Evolutionary conservation across 306 rosid genomes (phyloP).

Genomic region (Myrica gale): DNA sequence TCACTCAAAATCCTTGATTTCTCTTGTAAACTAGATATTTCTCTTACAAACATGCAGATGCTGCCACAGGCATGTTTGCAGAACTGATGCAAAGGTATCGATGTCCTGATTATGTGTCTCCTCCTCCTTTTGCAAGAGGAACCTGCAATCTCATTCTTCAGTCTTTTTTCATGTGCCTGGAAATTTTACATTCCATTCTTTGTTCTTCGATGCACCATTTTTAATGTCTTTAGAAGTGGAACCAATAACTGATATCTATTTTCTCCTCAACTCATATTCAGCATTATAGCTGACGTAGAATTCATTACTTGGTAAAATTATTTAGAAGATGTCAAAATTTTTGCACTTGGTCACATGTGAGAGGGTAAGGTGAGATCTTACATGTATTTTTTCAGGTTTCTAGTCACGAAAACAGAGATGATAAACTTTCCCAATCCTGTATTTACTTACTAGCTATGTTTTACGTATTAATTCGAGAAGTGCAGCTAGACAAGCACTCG

Average conservation of each 20-base stretch:
- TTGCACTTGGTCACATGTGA: not conserved
- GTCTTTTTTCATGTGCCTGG: not conserved
- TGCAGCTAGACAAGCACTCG: not conserved
- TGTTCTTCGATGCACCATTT: not conserved
- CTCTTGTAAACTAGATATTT: conserved; percentile 11
- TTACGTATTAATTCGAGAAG: not conserved
- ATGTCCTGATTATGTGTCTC: conserved; percentile 14
- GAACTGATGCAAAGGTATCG: conserved; percentile 71
- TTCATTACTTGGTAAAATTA: not conserved
- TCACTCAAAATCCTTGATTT: conserved; percentile 6
- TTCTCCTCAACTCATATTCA: not conserved
- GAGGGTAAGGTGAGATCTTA: not conserved
- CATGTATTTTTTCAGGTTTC: not conserved
- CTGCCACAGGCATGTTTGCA: conserved; percentile 88
- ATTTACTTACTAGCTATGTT: conserved; percentile 8
- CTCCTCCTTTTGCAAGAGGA: conserved; percentile 13
- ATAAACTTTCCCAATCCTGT: not conserved
- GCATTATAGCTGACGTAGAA: not conserved
- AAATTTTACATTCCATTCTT: not conserved
- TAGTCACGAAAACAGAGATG: not conserved
- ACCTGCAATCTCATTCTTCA: conserved; percentile 11
- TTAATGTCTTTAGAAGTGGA: not conserved
- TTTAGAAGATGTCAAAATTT: not conserved
- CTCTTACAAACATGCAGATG: conserved; percentile 52
- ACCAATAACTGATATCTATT: not conserved